A percentile compares a stretch with the other conserved stretches of the same genome.
phyloP scores from a whole-genome alignment of 1,284 basidiomycete genomes.

The Neolentinus lepideus region DNA sequence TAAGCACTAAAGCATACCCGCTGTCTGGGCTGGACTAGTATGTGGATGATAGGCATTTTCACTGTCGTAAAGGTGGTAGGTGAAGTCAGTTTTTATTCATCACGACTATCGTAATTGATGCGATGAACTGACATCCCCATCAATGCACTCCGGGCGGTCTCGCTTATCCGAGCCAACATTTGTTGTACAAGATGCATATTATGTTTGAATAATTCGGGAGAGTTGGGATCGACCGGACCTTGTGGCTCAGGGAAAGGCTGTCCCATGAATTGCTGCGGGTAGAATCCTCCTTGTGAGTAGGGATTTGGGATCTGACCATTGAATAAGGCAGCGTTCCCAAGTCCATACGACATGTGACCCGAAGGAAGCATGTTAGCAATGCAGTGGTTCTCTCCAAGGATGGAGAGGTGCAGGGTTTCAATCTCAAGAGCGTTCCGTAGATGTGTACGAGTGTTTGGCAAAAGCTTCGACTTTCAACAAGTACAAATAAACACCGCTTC shows the following conservation, averaged over 20 bases:
- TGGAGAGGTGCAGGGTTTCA: not conserved
- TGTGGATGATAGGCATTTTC: constrained; percentile 47
- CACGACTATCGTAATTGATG: not conserved
- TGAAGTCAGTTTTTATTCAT: not conserved
- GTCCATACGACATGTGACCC: not conserved
- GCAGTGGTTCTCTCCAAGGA: not conserved
- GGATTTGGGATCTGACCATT: no score
- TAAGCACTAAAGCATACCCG: constrained; percentile 32
- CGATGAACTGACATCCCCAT: constrained; percentile 38
- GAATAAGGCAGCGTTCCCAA: not conserved
- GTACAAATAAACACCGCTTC: no score
- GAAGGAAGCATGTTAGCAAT: not conserved
- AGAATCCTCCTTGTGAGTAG: not conserved
- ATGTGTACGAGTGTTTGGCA: not conserved
- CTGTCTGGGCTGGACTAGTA: constrained; percentile 37
- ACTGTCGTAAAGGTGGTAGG: constrained; percentile 21
- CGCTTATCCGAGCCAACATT: constrained; percentile 36
- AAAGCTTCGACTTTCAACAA: not conserved
- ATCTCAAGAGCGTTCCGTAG: not conserved
- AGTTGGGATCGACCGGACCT: constrained; percentile 35
- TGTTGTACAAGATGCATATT: constrained; percentile 40
- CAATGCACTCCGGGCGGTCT: constrained; percentile 35
- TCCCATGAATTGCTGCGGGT: not conserved
- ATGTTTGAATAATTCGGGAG: constrained; percentile 46
- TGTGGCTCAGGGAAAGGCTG: constrained; percentile 3